Base-by-base conservation (phyloP, 768 basidiomycete genomes). In the Lentinus brumalis region DNA sequence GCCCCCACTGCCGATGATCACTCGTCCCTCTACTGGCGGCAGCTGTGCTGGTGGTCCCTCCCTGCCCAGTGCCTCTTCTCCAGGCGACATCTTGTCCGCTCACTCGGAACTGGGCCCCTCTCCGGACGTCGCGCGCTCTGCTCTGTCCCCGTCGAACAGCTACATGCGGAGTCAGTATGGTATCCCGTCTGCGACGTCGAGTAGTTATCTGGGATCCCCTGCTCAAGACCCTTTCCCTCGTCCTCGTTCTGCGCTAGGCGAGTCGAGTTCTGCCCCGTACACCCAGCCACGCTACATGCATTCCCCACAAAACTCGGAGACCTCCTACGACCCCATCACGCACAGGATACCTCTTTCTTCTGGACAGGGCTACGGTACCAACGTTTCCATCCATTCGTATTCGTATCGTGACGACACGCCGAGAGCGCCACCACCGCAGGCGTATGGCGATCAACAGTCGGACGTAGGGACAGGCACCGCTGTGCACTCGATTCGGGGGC, bases 181-280 rank as follows among this genome's bases (percentile, higher is more conserved):
- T 7, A 47, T 54, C 38, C 51, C 59, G 3, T 46, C 60, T n/a
- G 30, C 47, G 7, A 44, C 39, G 6, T 11, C 16, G 16, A 44
- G 44, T 42, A 39, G 51, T 29, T 58, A 57, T 39, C 52, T 63
- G 15, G 53, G 55, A 56, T 81, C 84, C 6, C 77, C 69, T 56
- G 77, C 79, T 53, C 47, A 53, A 30, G 88, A 90, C 1, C 85
- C 86, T 2, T 83, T 80, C 67, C 80, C 83, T 18, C 81, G 88
- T 40, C 86, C 89, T 2, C 84, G 80, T 51, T 89, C 89, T 35
- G 85, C 87, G 12, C 69, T 80, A n/a, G 85, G 81, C 50, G 82
- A 84, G 54, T 69, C 78, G 15, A 66, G 76, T 40, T 72, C 75
- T 5, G 78, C 81, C 3, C 62, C 67, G 29, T 60, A 62, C 47